A percentile compares a stretch with the other conserved stretches of the same genome.
These are phyloP conservation scores for Lipomyces orientalis DNA, from an alignment of 805 yeast genomes.

Conservation along the genomic window DNA sequence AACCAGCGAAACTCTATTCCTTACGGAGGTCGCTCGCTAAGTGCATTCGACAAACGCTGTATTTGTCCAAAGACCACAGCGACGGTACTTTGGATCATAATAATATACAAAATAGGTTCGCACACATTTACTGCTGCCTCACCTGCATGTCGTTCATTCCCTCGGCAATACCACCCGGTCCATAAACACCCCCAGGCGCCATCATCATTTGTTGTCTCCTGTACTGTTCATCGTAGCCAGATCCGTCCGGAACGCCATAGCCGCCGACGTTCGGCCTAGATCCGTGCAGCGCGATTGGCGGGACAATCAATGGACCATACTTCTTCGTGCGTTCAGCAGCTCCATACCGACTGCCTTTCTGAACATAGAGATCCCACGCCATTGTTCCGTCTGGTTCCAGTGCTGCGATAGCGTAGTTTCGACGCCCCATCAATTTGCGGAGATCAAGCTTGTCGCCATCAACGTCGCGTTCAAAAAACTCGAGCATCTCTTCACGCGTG, in stretches of 20 bases:
- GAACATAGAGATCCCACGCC: slow-evolving; percentile 37
- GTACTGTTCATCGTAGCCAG: not conserved
- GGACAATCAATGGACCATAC: slow-evolving; percentile 34
- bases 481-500: slow-evolving; percentile 37
- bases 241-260: not conserved
- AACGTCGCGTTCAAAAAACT: slow-evolving; percentile 35
- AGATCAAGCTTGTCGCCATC: slow-evolving; percentile 33
- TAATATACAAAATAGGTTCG: not conserved
- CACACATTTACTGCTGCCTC: not conserved
- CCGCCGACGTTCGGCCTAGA: not conserved
- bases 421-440: slow-evolving; percentile 26
- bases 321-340: slow-evolving; percentile 23
- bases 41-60: too few relatives aligned
- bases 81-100: not conserved
- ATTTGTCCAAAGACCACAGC: too few relatives aligned
- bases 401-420: slow-evolving; percentile 31
- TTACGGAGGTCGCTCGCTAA: too few relatives aligned
- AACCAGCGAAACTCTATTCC: too few relatives aligned
- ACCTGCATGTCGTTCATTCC: slow-evolving; percentile 2
- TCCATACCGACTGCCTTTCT: slow-evolving; percentile 21
- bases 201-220: slow-evolving; percentile 1
- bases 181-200: slow-evolving; percentile 16
- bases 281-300: slow-evolving; percentile 12
- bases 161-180: slow-evolving; percentile 11
- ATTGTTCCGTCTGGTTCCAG: slow-evolving; percentile 23